phyloP scores from a whole-genome alignment of 345 rosid genomes.

The Melaleuca alternifolia region DNA sequence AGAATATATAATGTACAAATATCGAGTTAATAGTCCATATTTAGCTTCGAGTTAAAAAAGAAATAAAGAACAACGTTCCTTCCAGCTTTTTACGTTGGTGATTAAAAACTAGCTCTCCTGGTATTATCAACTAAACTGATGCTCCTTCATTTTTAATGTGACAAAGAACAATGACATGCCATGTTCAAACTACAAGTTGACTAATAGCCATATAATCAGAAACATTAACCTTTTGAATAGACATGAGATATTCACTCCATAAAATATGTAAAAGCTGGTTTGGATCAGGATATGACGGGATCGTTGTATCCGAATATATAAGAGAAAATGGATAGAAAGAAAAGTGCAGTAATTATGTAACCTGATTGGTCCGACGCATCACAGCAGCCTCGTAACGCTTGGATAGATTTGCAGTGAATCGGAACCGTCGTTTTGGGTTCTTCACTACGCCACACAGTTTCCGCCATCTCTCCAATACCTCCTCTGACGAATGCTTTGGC shows the following conservation, averaged over 20 bases:
- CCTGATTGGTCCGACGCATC: conserved; percentile 83
- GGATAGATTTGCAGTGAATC: conserved; percentile 79
- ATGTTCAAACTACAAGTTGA: not conserved
- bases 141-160: not conserved
- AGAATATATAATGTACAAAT: not conserved
- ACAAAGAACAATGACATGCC: not conserved
- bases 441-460: conserved; percentile 62
- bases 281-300: not conserved
- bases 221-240: not conserved
- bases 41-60: not conserved
- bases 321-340: not conserved
- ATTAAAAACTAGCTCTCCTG: not conserved
- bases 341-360: not conserved
- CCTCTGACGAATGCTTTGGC: conserved; percentile 57
- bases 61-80: not conserved
- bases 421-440: conserved; percentile 81
- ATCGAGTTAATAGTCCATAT: not conserved
- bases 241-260: not conserved
- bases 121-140: not conserved
- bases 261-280: not conserved
- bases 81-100: not conserved
- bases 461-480: conserved; percentile 65
- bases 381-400: conserved; percentile 85
- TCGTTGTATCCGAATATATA: not conserved
- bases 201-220: not conserved